A percentile compares a stretch with the other conserved stretches of the same genome.
phyloP scores from a whole-genome alignment of 768 basidiomycete genomes.

The Tricholoma terreum region DNA sequence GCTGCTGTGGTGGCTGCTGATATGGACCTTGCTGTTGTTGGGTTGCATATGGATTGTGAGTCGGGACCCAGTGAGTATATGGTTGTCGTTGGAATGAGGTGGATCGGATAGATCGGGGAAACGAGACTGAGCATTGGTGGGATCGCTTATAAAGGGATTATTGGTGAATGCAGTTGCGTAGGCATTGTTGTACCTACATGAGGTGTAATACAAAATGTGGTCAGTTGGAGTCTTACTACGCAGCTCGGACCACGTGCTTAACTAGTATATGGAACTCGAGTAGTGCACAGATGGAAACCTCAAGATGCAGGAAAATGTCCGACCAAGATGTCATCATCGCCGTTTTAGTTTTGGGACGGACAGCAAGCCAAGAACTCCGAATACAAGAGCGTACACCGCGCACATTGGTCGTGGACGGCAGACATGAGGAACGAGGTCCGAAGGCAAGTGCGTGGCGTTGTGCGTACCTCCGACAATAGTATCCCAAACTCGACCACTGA shows the following conservation, averaged over 20 bases:
- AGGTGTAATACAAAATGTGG: conserved; percentile 13
- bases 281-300: too few relatives aligned
- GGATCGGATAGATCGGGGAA: conserved; percentile 59
- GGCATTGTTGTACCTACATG: conserved; percentile 46
- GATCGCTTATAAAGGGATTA: conserved; percentile 67
- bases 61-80: conserved; percentile 37
- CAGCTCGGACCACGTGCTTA: too few relatives aligned
- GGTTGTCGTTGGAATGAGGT: conserved; percentile 24
- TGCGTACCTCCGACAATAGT: conserved; percentile 56
- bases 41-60: conserved; percentile 18
- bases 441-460: background rate
- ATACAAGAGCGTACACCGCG: conserved; percentile 64
- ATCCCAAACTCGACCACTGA: conserved; percentile 66
- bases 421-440: conserved; percentile 3
- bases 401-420: conserved; percentile 55
- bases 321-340: too few relatives aligned
- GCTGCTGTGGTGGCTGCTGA: too few relatives aligned
- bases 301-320: too few relatives aligned
- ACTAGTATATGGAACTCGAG: too few relatives aligned
- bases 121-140: conserved; percentile 45
- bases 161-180: conserved; percentile 49
- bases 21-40: too few relatives aligned
- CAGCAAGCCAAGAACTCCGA: conserved; percentile 73
- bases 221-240: too few relatives aligned
- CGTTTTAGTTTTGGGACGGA: conserved; percentile 55